These are phyloP conservation scores for Colletotrichum filicis DNA, from an alignment of 2,329 filamentous ascomycete genomes.

Conservation along the genomic window DNA sequence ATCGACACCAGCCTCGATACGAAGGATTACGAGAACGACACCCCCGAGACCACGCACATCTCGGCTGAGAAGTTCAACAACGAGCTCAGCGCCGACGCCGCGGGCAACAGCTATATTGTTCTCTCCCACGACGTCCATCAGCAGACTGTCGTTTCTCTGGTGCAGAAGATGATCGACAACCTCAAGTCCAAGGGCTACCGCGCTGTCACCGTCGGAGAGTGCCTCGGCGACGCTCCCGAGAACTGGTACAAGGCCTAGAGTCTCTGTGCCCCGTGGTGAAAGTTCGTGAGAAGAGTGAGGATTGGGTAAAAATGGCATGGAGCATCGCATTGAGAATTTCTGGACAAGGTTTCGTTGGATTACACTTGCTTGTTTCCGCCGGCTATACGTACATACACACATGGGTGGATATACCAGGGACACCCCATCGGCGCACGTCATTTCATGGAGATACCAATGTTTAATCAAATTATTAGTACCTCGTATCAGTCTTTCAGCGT, in stretches of 20 bases:
- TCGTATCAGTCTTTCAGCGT: neutral
- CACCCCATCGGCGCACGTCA: neutral
- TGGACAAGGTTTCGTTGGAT: too few relatives aligned
- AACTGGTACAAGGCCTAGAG: conserved; percentile 58
- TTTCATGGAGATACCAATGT: conserved; percentile 4
- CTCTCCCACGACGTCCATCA: conserved; percentile 65
- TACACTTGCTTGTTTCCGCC: neutral
- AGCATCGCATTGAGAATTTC: neutral
- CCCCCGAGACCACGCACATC: conserved; percentile 58
- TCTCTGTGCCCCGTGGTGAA: neutral
- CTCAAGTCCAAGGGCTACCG: conserved; percentile 54
- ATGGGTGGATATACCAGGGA: neutral
- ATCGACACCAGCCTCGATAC: conserved; percentile 69
- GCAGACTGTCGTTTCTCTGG: conserved; percentile 40
- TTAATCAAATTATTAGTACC: neutral
- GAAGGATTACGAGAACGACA: conserved; percentile 67
- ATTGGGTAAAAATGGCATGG: neutral
- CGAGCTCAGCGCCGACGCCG: conserved; percentile 34
- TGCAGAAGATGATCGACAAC: conserved; percentile 50
- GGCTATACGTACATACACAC: neutral
- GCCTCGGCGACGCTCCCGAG: conserved; percentile 57
- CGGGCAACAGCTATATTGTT: conserved; percentile 54
- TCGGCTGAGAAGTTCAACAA: conserved; percentile 52
- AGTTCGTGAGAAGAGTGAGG: too few relatives aligned
- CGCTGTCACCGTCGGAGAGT: conserved; percentile 67